Evolutionary conservation across 2,329 filamentous ascomycete species (phyloP), one percentile per base, ranked within the genome.

Genomic region (Neopestalotiopsis clavispora): DNA sequence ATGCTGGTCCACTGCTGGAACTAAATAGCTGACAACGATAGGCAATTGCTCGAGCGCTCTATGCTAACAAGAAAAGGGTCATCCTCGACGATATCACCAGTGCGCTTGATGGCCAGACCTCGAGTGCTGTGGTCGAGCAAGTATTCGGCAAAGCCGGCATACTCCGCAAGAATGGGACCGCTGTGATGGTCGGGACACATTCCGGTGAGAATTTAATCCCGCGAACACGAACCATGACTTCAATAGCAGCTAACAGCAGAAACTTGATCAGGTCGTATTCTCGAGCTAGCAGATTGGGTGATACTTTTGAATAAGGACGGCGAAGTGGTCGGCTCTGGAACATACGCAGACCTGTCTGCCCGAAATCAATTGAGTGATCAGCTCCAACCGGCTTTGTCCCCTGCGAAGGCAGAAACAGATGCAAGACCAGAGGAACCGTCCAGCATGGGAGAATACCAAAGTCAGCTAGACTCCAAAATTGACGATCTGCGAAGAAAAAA

Each of bases 11-110:
- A 28, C 23, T 28, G 23, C 23, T 28, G 23, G 23, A 28, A 28
- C 23, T 13, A 23, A 57, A 12, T n/a, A 6, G 10, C 20, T 74
- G 72, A 49, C 42, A 49, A 62, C 75, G 73, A 1, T 14, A 81
- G 80, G 78, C 80, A 1, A 76, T 83, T 7, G 80, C 81, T 0
- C 76, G 80, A 20, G 78, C 79, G 1, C 56, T 82, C 0, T 82
- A 77, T 68, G 71, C 78, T 3, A 71, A 72, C 6, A 74, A 71
- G 13, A 69, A 76, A 1, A 75, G 78, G 1, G 66, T 76, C 2
- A 40, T 83, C 0, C 68, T 82, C 0, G 81, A 82, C 40, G 81
- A 82, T 65, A 74, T 72, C 1, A 79, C 82, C 59, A 81, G 78
- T 52, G 79, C 75, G 1, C 69, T 82, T 0, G 81, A 82, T 56